Conservation (phyloP, 805 yeast species). For the Candida nanaspora region DNA sequence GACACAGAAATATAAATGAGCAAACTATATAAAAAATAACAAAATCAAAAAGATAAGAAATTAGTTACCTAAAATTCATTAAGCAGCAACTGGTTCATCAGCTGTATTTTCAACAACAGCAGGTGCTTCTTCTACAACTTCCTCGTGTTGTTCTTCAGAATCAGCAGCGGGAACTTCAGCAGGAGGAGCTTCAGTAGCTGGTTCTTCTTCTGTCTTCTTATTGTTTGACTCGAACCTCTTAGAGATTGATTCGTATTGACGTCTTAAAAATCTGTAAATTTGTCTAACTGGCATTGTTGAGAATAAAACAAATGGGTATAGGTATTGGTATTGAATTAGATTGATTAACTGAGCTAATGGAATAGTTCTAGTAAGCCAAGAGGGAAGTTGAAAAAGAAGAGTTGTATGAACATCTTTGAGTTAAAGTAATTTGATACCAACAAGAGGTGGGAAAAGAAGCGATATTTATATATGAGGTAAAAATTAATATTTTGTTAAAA, state of each 20-base stretch:
- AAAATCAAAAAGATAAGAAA: not conserved
- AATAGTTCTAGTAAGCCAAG: no score
- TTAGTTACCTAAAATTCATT: not conserved
- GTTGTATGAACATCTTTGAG: no score
- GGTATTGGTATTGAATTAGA: no score
- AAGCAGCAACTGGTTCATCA: no score
- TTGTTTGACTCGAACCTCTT: conserved; percentile 18
- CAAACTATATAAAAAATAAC: no score
- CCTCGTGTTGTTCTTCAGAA: conserved; percentile 13
- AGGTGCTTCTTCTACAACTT: conserved; percentile 10
- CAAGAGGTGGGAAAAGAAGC: no score
- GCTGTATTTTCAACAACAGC: conserved; percentile 8
- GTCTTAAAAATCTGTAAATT: conserved; percentile 23
- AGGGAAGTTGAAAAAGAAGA: no score
- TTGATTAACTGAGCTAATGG: not conserved
- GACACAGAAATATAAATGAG: no score
- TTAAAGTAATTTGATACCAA: no score
- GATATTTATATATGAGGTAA: no score
- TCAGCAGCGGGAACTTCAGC: conserved; percentile 10
- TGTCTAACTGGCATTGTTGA: conserved; percentile 28
- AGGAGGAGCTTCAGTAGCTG: conserved; percentile 8
- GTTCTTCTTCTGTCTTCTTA: conserved; percentile 6
- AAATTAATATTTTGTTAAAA: no score
- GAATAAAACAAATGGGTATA: no score
- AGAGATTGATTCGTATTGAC: conserved; percentile 22